A percentile compares a stretch with the other conserved stretches of the same genome.
phyloP scores from a whole-genome alignment of 768 basidiomycete genomes.

The Tylopilus sp. region DNA sequence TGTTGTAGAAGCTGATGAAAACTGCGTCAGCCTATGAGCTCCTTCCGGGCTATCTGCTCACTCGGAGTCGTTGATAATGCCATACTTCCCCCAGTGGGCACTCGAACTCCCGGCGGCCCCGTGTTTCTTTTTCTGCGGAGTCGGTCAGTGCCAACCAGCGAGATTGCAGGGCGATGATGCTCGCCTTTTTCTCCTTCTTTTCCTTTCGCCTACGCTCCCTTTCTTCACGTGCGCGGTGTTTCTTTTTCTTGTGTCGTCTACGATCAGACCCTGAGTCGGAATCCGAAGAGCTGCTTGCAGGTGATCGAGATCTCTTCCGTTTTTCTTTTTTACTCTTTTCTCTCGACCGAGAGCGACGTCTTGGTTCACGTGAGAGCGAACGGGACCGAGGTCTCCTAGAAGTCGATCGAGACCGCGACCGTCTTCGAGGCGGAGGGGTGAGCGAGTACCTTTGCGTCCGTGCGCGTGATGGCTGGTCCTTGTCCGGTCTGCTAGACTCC shows the following conservation, averaged over 20 bases:
- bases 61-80: constrained; percentile 83
- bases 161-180: constrained; percentile 4
- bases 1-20: constrained; percentile 65
- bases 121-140: constrained; percentile 54
- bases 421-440: constrained; percentile 17
- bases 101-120: constrained; percentile 42
- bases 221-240: constrained; percentile 43
- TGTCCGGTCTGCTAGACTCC: constrained; percentile 13
- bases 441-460: constrained; percentile 14
- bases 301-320: constrained; percentile 34
- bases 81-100: constrained; percentile 86
- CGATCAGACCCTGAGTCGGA: constrained; percentile 30
- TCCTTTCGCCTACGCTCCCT: constrained; percentile 56
- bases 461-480: constrained; percentile 3
- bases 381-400: constrained; percentile 18
- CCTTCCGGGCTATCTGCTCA: constrained; percentile 36
- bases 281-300: constrained; percentile 41
- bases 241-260: constrained; percentile 42
- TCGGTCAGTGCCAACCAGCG: not conserved
- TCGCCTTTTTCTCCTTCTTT: constrained; percentile 70
- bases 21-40: constrained; percentile 12
- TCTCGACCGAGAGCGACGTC: constrained; percentile 36
- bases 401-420: constrained; percentile 26
- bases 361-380: constrained; percentile 26
- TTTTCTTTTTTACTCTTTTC: constrained; percentile 29